These are phyloP conservation scores for Ogataea philodendri DNA, from an alignment of 805 yeast species.

Conservation along the genomic window DNA sequence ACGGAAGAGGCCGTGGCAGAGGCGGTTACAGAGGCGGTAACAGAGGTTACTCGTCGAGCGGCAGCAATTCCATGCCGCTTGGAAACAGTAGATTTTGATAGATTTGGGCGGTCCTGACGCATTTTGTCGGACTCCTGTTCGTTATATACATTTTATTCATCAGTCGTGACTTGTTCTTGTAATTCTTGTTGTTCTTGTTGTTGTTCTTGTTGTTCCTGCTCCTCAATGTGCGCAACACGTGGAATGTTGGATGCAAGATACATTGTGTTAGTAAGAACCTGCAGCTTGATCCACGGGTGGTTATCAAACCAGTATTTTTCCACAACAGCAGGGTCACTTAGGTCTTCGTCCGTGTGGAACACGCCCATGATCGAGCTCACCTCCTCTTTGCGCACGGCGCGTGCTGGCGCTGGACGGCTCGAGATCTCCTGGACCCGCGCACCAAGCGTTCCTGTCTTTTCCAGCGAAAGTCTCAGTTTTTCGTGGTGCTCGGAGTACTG, in stretches of 20 bases:
- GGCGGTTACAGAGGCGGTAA: constrained; percentile 29
- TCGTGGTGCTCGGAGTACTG: constrained; percentile 2
- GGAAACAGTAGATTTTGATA: constrained; percentile 41
- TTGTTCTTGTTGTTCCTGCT: constrained; percentile 2
- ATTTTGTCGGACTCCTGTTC: too few species aligned
- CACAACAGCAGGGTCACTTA: constrained; percentile 11
- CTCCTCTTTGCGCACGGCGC: constrained; percentile 17
- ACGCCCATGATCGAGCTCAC: constrained; percentile 15
- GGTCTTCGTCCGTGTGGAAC: constrained; percentile 11
- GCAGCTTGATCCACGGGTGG: constrained; percentile 22
- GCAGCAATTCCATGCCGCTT: constrained; percentile 50
- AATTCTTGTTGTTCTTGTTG: constrained; percentile 1
- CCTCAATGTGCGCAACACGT: constrained; percentile 8
- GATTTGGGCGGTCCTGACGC: too few species aligned
- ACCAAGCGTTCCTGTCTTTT: constrained; percentile 11
- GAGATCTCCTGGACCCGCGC: constrained; percentile 11
- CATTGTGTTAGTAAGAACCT: constrained; percentile 20
- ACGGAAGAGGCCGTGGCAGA: constrained; percentile 39
- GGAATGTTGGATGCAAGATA: constrained; percentile 20
- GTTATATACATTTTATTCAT: background rate
- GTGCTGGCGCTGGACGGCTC: constrained; percentile 7
- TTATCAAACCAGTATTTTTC: constrained; percentile 20
- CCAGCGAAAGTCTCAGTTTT: constrained; percentile 3
- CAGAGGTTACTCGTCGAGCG: constrained; percentile 38
- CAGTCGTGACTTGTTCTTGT: background rate